phyloP scores from a whole-genome alignment of 2,329 filamentous ascomycete species.

The Colletotrichum falcatum region DNA sequence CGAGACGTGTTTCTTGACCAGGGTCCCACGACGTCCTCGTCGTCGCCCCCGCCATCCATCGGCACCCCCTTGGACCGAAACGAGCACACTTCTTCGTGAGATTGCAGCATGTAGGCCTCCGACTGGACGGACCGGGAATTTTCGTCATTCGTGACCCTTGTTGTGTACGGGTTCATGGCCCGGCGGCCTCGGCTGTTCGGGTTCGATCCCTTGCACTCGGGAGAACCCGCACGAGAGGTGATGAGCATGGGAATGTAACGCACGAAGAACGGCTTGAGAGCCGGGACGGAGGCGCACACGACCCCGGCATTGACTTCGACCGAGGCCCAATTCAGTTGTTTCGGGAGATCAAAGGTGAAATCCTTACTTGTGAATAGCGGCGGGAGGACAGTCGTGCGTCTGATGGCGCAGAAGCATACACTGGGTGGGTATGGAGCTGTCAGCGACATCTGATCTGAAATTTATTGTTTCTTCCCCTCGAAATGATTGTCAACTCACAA shows the following conservation, averaged over 20 bases:
- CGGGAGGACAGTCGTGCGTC: conserved; percentile 46
- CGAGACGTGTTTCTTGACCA: conserved; percentile 34
- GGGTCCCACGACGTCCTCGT: conserved; percentile 32
- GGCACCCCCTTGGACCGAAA: conserved; percentile 18
- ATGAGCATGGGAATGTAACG: conserved; percentile 41
- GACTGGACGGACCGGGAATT: conserved; percentile 38
- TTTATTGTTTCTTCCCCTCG: too few relatives aligned
- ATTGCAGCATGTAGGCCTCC: conserved; percentile 39
- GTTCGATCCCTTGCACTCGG: neutral
- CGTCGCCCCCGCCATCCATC: conserved; percentile 2
- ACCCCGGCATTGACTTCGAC: conserved; percentile 40
- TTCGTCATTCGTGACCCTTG: conserved; percentile 34
- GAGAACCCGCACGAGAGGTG: conserved; percentile 21
- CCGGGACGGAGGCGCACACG: conserved; percentile 37
- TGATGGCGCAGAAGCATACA: conserved; percentile 49
- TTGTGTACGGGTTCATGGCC: conserved; percentile 17
- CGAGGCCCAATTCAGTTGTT: conserved; percentile 48
- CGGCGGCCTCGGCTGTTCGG: conserved; percentile 23
- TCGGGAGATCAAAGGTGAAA: conserved; percentile 46
- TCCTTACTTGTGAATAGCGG: conserved; percentile 44
- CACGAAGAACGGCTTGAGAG: conserved; percentile 43
- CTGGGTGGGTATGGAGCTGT: conserved; percentile 40
- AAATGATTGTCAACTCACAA: conserved; percentile 13
- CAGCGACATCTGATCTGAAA: neutral
- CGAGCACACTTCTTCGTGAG: conserved; percentile 22